A percentile compares a stretch with the other conserved stretches of the same genome.
These are phyloP conservation scores for Heimioporus retisporus DNA, from an alignment of 1,284 basidiomycete genomes.

Conservation along the genomic window DNA sequence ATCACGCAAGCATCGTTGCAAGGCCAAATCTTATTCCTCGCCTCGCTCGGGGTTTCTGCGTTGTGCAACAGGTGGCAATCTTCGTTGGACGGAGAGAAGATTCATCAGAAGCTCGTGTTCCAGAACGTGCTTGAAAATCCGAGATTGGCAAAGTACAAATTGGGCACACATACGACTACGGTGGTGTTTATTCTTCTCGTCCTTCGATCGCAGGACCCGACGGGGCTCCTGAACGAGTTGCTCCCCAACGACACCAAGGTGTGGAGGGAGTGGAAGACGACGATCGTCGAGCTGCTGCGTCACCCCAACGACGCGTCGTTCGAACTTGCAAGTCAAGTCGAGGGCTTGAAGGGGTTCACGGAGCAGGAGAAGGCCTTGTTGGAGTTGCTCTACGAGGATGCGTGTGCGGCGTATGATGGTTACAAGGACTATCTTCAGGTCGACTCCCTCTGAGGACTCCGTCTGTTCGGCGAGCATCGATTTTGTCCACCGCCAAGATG, in stretches of 20 bases:
- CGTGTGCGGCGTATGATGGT: slow-evolving; percentile 27
- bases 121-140: slow-evolving; percentile 27
- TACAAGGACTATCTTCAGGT: no score
- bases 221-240: slow-evolving; percentile 31
- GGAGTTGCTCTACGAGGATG: slow-evolving; percentile 30
- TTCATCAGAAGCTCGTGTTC: slow-evolving; percentile 32
- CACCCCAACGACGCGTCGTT: slow-evolving; percentile 10
- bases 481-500: no score
- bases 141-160: slow-evolving; percentile 28
- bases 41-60: slow-evolving; percentile 38
- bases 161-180: slow-evolving; percentile 38
- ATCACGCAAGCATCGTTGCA: no score
- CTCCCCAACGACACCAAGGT: no score
- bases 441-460: no score
- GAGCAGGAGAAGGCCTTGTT: slow-evolving; percentile 25
- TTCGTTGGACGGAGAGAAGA: slow-evolving; percentile 30
- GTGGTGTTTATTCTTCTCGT: slow-evolving; percentile 39
- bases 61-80: slow-evolving; percentile 33
- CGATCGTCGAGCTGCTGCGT: slow-evolving; percentile 18
- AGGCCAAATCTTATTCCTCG: no score
- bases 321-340: slow-evolving; percentile 6
- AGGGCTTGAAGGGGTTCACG: slow-evolving; percentile 12
- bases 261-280: slow-evolving; percentile 35
- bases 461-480: no score
- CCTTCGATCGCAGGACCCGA: slow-evolving; percentile 26